A percentile compares a stretch with the other conserved stretches of the same genome.
phyloP scores from a whole-genome alignment of 306 rosid genomes.

The Corylus heterophylla region DNA sequence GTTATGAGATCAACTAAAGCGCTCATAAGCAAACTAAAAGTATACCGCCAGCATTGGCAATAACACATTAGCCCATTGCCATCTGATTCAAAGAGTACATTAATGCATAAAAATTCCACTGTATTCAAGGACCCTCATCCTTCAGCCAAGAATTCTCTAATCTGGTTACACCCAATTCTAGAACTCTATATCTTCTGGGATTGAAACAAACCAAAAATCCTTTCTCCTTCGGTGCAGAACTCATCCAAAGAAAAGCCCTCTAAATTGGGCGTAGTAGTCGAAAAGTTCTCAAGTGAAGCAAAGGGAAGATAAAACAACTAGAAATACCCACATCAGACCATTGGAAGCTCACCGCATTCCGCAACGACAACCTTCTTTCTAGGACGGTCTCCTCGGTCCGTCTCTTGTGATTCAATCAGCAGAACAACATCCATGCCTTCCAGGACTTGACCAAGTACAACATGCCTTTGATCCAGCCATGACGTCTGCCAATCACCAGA shows the following conservation, averaged over 20 bases:
- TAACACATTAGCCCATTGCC: not conserved
- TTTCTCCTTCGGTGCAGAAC: slow-evolving; percentile 1
- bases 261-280: slow-evolving; percentile 19
- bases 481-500: slow-evolving; percentile 67
- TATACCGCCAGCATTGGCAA: too few relatives aligned
- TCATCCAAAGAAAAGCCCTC: slow-evolving; percentile 18
- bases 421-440: slow-evolving; percentile 86
- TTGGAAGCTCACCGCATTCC: slow-evolving; percentile 86
- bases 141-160: not conserved
- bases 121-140: not conserved
- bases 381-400: slow-evolving; percentile 94
- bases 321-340: slow-evolving; percentile 45
- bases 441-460: slow-evolving; percentile 97
- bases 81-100: not conserved
- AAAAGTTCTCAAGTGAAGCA: slow-evolving; percentile 17
- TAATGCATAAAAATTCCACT: not conserved
- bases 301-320: not conserved
- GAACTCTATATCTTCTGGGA: not conserved
- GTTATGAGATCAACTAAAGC: too few relatives aligned
- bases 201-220: not conserved
- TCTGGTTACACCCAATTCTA: not conserved
- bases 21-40: too few relatives aligned
- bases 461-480: slow-evolving; percentile 94
- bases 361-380: slow-evolving; percentile 79
- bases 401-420: slow-evolving; percentile 79